phyloP scores from a whole-genome alignment of 2,329 filamentous ascomycete genomes.

The Xylariaceae sp. region DNA sequence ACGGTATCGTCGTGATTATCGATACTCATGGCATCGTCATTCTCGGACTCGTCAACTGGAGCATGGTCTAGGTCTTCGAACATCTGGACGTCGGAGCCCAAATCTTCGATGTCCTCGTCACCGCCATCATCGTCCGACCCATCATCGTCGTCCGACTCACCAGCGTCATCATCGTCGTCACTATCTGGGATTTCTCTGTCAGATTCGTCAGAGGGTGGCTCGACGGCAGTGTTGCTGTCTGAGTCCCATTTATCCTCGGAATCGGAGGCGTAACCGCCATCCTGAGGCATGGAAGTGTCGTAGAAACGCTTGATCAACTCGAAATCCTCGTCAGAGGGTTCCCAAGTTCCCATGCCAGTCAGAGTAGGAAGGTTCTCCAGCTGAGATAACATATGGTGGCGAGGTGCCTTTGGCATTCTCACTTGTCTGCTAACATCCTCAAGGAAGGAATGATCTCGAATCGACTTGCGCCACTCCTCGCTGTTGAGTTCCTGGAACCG shows the following conservation, averaged over 20 bases:
- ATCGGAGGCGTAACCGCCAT: slow-evolving; percentile 11
- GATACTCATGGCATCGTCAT: neutral
- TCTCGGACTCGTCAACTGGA: no score
- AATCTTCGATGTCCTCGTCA: neutral
- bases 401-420: slow-evolving; percentile 16
- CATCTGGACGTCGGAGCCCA: no score
- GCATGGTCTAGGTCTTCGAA: no score
- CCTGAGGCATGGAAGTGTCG: slow-evolving; percentile 7
- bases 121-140: neutral
- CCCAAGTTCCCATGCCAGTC: slow-evolving; percentile 9
- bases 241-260: slow-evolving; percentile 34
- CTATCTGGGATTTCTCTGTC: neutral
- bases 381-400: slow-evolving; percentile 9
- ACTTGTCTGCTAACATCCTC: slow-evolving; percentile 27
- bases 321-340: slow-evolving; percentile 12
- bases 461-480: slow-evolving; percentile 1
- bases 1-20: no score
- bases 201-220: no score
- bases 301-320: slow-evolving; percentile 19
- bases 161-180: neutral
- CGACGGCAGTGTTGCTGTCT: no score
- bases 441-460: slow-evolving; percentile 30
- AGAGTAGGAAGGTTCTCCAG: slow-evolving; percentile 21
- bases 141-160: neutral
- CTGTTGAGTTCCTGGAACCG: slow-evolving; percentile 37